phyloP scores from a whole-genome alignment of 331 rosid species.

The Rosa hybrid region DNA sequence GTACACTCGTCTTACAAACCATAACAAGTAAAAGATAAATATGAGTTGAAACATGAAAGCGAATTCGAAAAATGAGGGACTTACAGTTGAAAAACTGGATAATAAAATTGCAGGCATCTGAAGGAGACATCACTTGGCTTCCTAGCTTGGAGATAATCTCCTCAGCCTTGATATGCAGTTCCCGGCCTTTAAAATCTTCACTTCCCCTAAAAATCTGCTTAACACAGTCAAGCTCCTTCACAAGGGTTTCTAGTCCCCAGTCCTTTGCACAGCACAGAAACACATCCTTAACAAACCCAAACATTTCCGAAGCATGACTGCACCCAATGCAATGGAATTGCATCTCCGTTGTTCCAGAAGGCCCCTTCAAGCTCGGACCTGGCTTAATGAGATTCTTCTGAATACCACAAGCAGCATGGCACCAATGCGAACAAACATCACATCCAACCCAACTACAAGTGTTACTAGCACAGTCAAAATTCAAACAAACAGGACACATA shows the following conservation, averaged over 20 bases:
- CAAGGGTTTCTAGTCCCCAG: slow-evolving; percentile 83
- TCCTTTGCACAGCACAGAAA: slow-evolving; percentile 84
- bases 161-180: slow-evolving; percentile 68
- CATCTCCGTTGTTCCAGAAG: slow-evolving; percentile 81
- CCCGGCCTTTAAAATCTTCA: slow-evolving; percentile 89
- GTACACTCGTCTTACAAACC: neutral
- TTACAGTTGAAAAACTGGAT: slow-evolving; percentile 83
- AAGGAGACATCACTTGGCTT: slow-evolving; percentile 66
- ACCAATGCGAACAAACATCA: slow-evolving; percentile 97
- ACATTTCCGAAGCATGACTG: slow-evolving; percentile 90
- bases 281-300: slow-evolving; percentile 95
- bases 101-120: slow-evolving; percentile 83
- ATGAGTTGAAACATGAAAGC: slow-evolving; percentile 4
- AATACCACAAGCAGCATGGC: slow-evolving; percentile 95
- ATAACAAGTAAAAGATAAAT: slow-evolving; percentile 5
- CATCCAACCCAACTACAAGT: slow-evolving; percentile 99
- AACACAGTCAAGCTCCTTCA: slow-evolving; percentile 91
- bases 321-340: slow-evolving; percentile 97
- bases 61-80: slow-evolving; percentile 29
- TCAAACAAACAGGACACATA: slow-evolving; percentile 96
- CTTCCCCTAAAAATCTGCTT: slow-evolving; percentile 81
- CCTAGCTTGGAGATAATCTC: slow-evolving; percentile 67
- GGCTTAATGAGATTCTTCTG: slow-evolving; percentile 81
- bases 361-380: slow-evolving; percentile 93
- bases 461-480: slow-evolving; percentile 88